These are phyloP conservation scores for Tuber borchii DNA, from an alignment of 495 filamentous ascomycete genomes.

Conservation along the genomic window DNA sequence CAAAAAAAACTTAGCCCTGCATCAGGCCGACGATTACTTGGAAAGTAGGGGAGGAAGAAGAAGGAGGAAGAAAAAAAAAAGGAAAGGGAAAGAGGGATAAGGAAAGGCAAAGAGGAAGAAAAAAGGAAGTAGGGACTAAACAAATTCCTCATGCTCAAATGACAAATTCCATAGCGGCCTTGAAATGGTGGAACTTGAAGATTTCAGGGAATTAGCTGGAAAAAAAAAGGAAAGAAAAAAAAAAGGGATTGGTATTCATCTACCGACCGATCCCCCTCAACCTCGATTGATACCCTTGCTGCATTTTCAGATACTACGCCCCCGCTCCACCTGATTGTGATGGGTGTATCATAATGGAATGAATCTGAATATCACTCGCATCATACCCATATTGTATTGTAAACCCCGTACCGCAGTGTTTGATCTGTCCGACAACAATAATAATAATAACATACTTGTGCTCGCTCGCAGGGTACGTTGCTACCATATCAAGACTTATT, in stretches of 20 bases:
- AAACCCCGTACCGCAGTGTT: background rate
- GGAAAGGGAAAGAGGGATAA: background rate
- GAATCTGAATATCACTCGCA: background rate
- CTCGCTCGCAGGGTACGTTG: background rate
- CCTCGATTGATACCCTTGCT: conserved; percentile 4
- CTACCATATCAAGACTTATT: background rate
- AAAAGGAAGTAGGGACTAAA: background rate
- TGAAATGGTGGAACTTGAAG: background rate
- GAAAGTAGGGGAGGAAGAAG: background rate
- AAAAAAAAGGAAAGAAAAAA: background rate
- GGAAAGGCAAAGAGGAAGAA: background rate
- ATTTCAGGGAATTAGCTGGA: background rate
- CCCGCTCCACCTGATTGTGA: background rate
- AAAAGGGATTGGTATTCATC: background rate
- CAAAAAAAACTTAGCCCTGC: background rate
- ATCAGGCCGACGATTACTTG: background rate
- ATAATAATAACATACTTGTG: no score
- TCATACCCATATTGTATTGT: background rate
- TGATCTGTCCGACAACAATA: background rate
- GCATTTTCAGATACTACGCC: background rate
- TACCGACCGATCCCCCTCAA: conserved; percentile 5
- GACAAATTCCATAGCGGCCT: background rate
- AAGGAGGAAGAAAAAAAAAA: background rate
- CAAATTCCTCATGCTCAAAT: background rate
- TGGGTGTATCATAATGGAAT: background rate